Evolutionary conservation across 805 yeast genomes (phyloP), one percentile per base, ranked within the genome.

Genomic region (Metschnikowia kofuensis): DNA sequence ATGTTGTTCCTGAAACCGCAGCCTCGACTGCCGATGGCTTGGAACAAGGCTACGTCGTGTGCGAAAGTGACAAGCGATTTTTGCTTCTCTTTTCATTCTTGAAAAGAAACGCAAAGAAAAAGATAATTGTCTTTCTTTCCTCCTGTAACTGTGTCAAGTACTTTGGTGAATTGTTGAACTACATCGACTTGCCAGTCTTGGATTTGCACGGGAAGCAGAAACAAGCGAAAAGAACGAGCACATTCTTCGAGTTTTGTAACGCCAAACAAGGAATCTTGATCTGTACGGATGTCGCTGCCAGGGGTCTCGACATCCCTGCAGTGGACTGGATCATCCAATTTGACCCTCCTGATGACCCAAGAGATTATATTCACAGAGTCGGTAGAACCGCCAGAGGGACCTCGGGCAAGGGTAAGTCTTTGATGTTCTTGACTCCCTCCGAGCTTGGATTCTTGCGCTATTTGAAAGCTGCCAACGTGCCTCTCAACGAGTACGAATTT

Each of bases 271-370:
- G 99, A 42, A 91, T 88, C 39, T 71, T 94, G 61, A 78, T 94
- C 47, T 94, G 98, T 74, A 94, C 99, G 0, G 99, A 94, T 70
- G 99, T 94, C 58, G 99, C 99, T 31, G 99, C 99, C 21, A 85
- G 99, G 78, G 99, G 99, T 26, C 81, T 94, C 57, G 99, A 94
- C 75, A 94, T 94, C 59, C 99, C 99, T 46, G 85, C 95, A 29
- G 99, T 94, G 47, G 99, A 95, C 74, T 94, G 99, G 99, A 94
- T 94, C 63, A 87, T 94, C 56, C 99, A 94, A 76, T 94, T 89
- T 64, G 99, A 94, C 69, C 99, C 99, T 48, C 99, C 99, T 67
- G 99, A 94, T 85, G 99, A 94, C 73, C 99, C 99, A 70, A 84
- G 98, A 74, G 98, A 94, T 72, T 94, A 94, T 68, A 94, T 94